These are phyloP conservation scores for Leptographium lundbergii DNA, from an alignment of 2,329 filamentous ascomycete genomes.

Conservation along the genomic window DNA sequence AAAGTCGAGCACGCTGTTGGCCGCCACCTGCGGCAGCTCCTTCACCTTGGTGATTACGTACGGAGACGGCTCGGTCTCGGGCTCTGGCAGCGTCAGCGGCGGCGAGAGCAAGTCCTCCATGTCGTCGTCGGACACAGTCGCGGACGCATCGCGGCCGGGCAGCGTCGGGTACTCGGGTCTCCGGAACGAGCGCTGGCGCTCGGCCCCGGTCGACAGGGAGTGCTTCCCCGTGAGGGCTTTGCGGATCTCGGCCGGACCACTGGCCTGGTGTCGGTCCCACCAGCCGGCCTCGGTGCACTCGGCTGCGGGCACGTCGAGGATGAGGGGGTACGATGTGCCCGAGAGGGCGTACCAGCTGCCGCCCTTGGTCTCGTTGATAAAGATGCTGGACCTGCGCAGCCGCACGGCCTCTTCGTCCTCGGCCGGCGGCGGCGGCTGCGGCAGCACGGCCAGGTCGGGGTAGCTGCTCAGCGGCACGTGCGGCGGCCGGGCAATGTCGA, in stretches of 20 bases:
- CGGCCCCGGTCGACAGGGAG: slow-evolving; percentile 26
- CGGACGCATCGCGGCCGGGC: slow-evolving; percentile 1
- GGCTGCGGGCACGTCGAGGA: slow-evolving; percentile 29
- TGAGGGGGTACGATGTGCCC: slow-evolving; percentile 71
- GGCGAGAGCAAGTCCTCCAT: background rate
- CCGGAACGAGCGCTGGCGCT: background rate
- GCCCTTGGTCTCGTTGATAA: slow-evolving; percentile 74
- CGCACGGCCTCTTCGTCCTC: slow-evolving; percentile 35
- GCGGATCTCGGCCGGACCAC: slow-evolving; percentile 33
- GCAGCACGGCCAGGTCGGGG: slow-evolving; percentile 68
- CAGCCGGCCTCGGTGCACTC: slow-evolving; percentile 11
- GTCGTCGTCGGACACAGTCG: background rate
- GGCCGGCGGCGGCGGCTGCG: slow-evolving; percentile 62
- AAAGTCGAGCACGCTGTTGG: slow-evolving; percentile 39
- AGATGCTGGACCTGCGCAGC: slow-evolving; percentile 53
- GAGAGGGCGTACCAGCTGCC: slow-evolving; percentile 94
- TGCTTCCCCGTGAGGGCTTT: slow-evolving; percentile 62
- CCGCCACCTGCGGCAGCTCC: slow-evolving; percentile 35
- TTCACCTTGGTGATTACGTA: slow-evolving; percentile 36
- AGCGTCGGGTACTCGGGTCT: background rate
- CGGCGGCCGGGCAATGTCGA: slow-evolving; percentile 70
- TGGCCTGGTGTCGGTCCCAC: slow-evolving; percentile 11
- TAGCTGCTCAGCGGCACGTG: slow-evolving; percentile 50
- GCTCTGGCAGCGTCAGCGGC: slow-evolving; percentile 10
- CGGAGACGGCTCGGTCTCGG: slow-evolving; percentile 21